phyloP scores from a whole-genome alignment of 257 asterid species.

The Paulownia fortunei region DNA sequence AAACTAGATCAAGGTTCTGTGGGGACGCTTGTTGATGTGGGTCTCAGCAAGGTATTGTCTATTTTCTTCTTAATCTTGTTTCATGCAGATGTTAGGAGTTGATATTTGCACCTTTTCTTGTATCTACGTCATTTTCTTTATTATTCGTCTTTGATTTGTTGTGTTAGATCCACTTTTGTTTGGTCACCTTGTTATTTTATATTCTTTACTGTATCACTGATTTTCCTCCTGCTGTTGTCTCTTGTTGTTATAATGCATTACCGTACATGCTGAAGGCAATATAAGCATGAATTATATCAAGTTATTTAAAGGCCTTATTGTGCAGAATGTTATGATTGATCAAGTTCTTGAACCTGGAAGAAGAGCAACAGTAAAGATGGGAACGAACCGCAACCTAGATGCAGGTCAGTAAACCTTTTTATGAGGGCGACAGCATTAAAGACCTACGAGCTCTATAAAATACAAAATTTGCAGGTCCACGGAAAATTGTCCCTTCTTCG shows the following conservation, averaged over 20 bases:
- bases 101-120: background rate
- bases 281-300: background rate
- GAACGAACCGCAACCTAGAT: slow-evolving; percentile 70
- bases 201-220: background rate
- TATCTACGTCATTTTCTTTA: background rate
- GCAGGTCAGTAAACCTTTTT: slow-evolving; percentile 55
- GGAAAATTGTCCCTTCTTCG: slow-evolving; percentile 79
- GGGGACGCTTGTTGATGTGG: slow-evolving; percentile 87
- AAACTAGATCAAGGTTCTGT: slow-evolving; percentile 46
- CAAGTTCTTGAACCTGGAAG: slow-evolving; percentile 77
- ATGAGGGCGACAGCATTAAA: background rate
- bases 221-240: background rate
- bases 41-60: slow-evolving; percentile 78
- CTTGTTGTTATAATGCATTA: background rate
- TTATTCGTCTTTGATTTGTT: background rate
- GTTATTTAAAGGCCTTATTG: slow-evolving; percentile 26
- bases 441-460: slow-evolving; percentile 8
- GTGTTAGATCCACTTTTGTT: background rate
- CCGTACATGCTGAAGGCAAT: background rate
- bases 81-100: background rate
- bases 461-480: slow-evolving; percentile 60
- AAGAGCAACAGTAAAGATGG: slow-evolving; percentile 96
- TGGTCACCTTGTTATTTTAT: background rate
- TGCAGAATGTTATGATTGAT: slow-evolving; percentile 76
- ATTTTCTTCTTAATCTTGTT: slow-evolving; percentile 18